Evolutionary conservation across 1,284 basidiomycete genomes (phyloP), one percentile per base, ranked within the genome.

Genomic region (Sparassis latifolia): DNA sequence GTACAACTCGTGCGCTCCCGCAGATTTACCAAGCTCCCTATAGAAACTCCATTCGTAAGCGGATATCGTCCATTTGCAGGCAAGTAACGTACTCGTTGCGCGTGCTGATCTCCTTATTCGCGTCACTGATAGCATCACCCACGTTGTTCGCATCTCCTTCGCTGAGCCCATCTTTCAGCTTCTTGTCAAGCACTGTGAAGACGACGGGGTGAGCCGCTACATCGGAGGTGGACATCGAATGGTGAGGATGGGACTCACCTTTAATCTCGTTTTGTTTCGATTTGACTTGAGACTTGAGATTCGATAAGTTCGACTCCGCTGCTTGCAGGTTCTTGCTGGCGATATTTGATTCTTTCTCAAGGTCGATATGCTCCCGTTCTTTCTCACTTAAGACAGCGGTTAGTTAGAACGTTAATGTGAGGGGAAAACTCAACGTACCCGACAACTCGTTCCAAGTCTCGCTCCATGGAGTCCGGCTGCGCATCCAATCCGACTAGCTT

Each of bases 381-480:
- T 84, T 86, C 52, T 81, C 77, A 39, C 89, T 91, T 57, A 10
- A 38, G 49, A 2, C 10, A 40, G 43, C 5, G 41, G 54, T 40
- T 38, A 51, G 50, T 30, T 48, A 47, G 42, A 33, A 10, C 0
- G 50, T 48, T 5, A 42, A 32, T 38, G 38, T 33, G 10, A 20
- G 20, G 5, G 31, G 32, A 32, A n/a, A 40, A 20, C 30, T 33
- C 33, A 27, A 69, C 78, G 60, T 55, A 92, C 90, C 73, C 63
- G 10, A 75, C 66, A 5, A 82, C 67, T 20, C 75, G 70, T 9
- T 84, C 82, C 2, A 90, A 73, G 42, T 88, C 85, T 33, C 71
- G 73, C 59, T 93, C 92, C 71, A 94, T 86, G 0, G 76, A 80
- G 10, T 84, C 80, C 0, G 75, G 69, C 4, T 76, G 69, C 2